These are phyloP conservation scores for Zygnema circumcarinatum DNA, from an alignment of 139 green algal species.

Conservation along the genomic window DNA sequence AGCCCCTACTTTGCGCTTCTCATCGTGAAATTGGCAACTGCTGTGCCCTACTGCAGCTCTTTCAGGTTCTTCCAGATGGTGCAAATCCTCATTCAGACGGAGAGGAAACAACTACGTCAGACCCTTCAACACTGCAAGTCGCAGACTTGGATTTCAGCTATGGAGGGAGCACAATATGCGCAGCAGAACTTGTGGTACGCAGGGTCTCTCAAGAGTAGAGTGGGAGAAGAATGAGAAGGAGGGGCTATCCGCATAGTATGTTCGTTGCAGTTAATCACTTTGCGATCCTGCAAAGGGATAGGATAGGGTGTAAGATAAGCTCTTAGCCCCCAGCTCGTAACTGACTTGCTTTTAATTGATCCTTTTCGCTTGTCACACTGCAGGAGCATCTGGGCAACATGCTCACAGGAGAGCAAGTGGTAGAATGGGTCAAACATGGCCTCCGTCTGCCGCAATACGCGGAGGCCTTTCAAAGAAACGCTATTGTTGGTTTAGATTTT, in stretches of 20 bases:
- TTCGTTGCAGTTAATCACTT: background rate
- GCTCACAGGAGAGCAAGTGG: conserved; percentile 50
- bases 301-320: too few species aligned
- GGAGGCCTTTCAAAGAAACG: conserved; percentile 39
- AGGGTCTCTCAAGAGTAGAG: background rate
- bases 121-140: conserved; percentile 4
- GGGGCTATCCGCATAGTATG: background rate
- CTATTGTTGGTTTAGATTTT: conserved; percentile 57
- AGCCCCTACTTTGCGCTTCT: too few species aligned
- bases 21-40: too few species aligned
- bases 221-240: background rate
- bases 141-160: conserved; percentile 24
- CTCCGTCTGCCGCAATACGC: conserved; percentile 57
- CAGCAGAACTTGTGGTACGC: conserved; percentile 26
- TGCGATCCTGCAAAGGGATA: too few species aligned
- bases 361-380: background rate
- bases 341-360: background rate
- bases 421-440: conserved; percentile 55
- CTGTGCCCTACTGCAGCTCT: background rate
- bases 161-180: conserved; percentile 44
- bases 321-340: background rate
- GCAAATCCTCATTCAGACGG: background rate
- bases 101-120: conserved; percentile 35
- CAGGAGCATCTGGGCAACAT: conserved; percentile 51
- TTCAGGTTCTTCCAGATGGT: background rate